phyloP scores from a whole-genome alignment of 2,329 filamentous ascomycete species.

The Botrytis hyacinthi region DNA sequence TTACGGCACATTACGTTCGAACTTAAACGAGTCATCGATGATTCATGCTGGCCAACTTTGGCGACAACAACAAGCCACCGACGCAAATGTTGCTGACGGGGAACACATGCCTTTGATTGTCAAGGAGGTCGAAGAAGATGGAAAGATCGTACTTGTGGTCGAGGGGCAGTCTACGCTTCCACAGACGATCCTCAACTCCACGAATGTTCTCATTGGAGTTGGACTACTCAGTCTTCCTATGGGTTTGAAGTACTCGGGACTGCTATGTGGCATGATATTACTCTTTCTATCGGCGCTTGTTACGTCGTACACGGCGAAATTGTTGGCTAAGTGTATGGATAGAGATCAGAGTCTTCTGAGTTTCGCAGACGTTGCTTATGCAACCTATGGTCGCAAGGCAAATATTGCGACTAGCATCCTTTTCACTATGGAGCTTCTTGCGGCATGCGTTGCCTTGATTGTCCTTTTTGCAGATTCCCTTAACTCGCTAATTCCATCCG shows the following conservation, averaged over 20 bases:
- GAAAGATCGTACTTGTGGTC: conserved; percentile 77
- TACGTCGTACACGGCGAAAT: conserved; percentile 81
- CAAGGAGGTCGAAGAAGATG: conserved; percentile 84
- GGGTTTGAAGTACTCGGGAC: conserved; percentile 82
- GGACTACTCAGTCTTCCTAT: conserved; percentile 86
- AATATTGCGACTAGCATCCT: conserved; percentile 79
- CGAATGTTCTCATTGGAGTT: conserved; percentile 77
- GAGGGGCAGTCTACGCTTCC: conserved; percentile 93
- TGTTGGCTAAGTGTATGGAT: conserved; percentile 86
- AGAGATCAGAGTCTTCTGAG: conserved; percentile 83
- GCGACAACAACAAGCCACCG: conserved; percentile 47
- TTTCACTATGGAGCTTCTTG: conserved; percentile 84
- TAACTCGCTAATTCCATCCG: conserved; percentile 69
- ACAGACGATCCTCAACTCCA: conserved; percentile 95
- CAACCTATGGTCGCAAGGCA: conserved; percentile 81
- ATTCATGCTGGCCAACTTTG: conserved; percentile 51
- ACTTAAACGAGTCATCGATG: conserved; percentile 45
- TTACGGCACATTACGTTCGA: conserved; percentile 52
- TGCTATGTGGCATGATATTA: conserved; percentile 77
- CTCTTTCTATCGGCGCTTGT: conserved; percentile 70
- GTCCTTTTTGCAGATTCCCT: conserved; percentile 94
- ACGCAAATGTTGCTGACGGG: conserved; percentile 49
- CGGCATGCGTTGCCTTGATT: conserved; percentile 83
- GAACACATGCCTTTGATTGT: conserved; percentile 77
- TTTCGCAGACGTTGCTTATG: conserved; percentile 89